Base-by-base conservation (phyloP, 495 filamentous ascomycete genomes). In the Aspergillus nidulans region DNA sequence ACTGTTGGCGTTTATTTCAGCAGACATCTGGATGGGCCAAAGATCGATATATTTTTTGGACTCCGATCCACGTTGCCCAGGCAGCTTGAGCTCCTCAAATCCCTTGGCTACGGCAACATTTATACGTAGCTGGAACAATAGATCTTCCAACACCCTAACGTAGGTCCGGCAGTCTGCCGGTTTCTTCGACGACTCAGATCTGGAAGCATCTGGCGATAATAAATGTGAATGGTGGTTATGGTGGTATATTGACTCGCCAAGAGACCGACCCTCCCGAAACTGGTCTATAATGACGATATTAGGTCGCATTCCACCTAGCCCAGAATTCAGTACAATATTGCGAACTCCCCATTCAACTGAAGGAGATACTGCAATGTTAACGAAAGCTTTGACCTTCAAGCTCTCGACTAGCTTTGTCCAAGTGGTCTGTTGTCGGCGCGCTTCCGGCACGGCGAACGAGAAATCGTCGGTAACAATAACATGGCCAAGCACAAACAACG, bases 401-500 rank as follows among this genome's bases (percentile, higher is more conserved):
- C 83, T 90, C 54, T 91, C 88, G 43, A 95, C 90, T 56, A 89
- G 87, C 56, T 89, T 91, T 28, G 88, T 85, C 90, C 90, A 95
- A 4, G 87, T 80, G 1, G 76, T 79, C 63, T 95, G 90, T 59
- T 94, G 89, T 41, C 86, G 73, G 50, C 88, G 85, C 12, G 89
- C 88, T 75, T 95, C 90, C 2, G 86, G 82, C 30, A 95, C 88
- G 3, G 87, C 85, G 2, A 78, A 73, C 15, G 83, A 81, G 59
- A 95, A 95, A 65, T 95, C 88, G 49, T 89, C 78, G 0, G 88
- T 89, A 28, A 95, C 89, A 50, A 95, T 87, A 9, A 95, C 88
- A 67, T 95, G 90, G 5, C 89, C 90, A 3, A 95, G 75, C 8
- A 95, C 87, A 71, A 91, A 95, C 13, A 95, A 67, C 0, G 84